phyloP scores from a whole-genome alignment of 2,329 filamentous ascomycete genomes.

The Rachicladosporium sp. region DNA sequence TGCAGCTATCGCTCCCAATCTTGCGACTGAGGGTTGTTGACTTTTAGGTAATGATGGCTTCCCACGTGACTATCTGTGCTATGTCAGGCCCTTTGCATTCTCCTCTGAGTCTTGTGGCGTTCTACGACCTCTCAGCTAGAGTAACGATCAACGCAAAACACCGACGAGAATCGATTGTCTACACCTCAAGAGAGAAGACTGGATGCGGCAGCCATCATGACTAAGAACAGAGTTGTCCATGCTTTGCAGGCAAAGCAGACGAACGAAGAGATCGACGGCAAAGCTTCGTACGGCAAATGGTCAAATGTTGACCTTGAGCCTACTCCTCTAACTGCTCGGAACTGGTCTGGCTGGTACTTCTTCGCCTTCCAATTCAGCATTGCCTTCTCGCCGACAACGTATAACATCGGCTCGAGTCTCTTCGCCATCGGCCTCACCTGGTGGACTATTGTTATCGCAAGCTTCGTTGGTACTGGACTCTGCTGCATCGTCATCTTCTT shows the following conservation, averaged over 20 bases:
- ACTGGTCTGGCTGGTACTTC: slow-evolving; percentile 16
- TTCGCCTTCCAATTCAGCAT: slow-evolving; percentile 24
- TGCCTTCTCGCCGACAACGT: slow-evolving; percentile 24
- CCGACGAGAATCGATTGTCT: no score
- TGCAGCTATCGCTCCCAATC: no score
- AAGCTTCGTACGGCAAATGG: slow-evolving; percentile 7
- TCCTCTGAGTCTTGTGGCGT: no score
- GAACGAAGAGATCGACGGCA: not conserved
- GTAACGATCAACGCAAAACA: no score
- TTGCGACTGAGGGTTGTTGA: no score
- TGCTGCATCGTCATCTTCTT: slow-evolving; percentile 24
- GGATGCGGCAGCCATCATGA: no score
- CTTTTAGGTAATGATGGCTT: no score
- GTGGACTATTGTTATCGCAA: slow-evolving; percentile 21
- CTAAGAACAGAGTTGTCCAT: no score
- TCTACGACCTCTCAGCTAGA: no score
- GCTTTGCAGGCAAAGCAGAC: slow-evolving; percentile 2
- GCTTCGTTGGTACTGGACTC: slow-evolving; percentile 20
- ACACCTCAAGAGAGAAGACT: no score
- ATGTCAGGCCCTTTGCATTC: no score
- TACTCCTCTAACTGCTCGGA: slow-evolving; percentile 12
- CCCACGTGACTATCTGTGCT: no score
- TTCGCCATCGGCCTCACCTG: slow-evolving; percentile 22
- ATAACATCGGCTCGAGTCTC: slow-evolving; percentile 22
- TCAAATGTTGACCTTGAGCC: slow-evolving; percentile 15